Evolutionary conservation across 208 protist species (phyloP), one percentile per base, ranked within the genome.

Genomic region (Wallacemonas sp.): DNA sequence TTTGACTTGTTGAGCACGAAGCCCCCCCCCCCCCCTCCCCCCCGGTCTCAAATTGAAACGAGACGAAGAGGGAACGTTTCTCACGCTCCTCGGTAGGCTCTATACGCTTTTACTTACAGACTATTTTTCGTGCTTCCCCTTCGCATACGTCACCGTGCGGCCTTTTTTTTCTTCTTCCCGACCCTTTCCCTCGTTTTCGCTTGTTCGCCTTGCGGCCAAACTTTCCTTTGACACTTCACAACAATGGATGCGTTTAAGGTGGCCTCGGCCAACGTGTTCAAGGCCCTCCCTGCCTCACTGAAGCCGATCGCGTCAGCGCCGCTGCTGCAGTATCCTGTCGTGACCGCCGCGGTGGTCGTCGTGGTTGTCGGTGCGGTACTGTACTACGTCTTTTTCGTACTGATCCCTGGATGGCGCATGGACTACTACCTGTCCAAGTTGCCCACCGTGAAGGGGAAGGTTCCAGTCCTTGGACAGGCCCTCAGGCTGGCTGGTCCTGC

Each of bases 391-490:
- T 58, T 83, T n/a, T 74, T 78, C 12, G 46, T 76, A 3, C 32
- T 88, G 26, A 9, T 93, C 6, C 86, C 83, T n/a, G 72, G 64
- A 1, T 36, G 87, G 57, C 72, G 82, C 47, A 87, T 87, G 77
- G 76, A 90, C 49, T 79, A 78, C 61, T 85, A 90, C 61, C 70
- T 93, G 11, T 78, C 71, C 12, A 75, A 87, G 61, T 52, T 93
- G 61, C 87, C 87, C 1, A 88, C 83, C 6, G 71, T 87, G 19
- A 78, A 74, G 27, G 72, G 81, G n/a, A 75, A 72, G 39, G 21
- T 96, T 14, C 90, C 90, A 0, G 32, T 93, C 44, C 70, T 96
- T 9, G 90, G 90, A 4, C 87, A 96, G 57, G 90, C 81, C 4
- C 78, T 94, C n/a, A 46, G 70, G 29, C 77, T 96, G 11, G 44